Base-by-base conservation (phyloP, 2,329 filamentous ascomycete species). In the Calonectria hongkongensis region DNA sequence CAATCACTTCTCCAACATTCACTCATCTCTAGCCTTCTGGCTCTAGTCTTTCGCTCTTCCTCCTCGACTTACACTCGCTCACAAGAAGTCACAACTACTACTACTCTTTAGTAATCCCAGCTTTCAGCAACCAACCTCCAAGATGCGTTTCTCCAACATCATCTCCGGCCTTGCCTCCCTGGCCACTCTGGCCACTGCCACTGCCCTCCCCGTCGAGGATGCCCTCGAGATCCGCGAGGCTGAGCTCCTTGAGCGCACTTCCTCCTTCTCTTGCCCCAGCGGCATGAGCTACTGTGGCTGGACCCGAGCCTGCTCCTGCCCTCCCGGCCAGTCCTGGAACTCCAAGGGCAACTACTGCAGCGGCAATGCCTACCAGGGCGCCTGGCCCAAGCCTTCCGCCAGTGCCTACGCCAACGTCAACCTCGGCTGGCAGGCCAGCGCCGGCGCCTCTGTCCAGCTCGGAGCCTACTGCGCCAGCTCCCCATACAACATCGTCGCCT, bases 261-360 rank as follows among this genome's bases (percentile, higher is more conserved):
- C 48, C 2, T 66, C 48, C 39, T 68, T 58, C 45, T 62, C 66
- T 16, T 85, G 83, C 79, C 83, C 83, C 43, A 70, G 66, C 15
- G 72, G 73, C 76, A 84, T 85, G 83, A 73, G 64, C 75, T 85
- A 85, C 81, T 82, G 80, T 78, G 79, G 81, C 71, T 85, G 83
- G 83, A 81, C 80, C 71, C 82, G 81, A 76, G 69, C 86, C 39
- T 89, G 88, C 80, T 79, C 87, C 18, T 87, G 87, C 71, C 73
- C 83, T 16, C 83, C 85, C 16, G 87, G 86, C 70, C 82, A 85
- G 79, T 79, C 82, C 68, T 84, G 83, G 73, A 84, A 88, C 51
- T 70, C 77, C 54, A 66, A 73, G 64, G 76, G 73, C 68, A 30
- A 47, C 43, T 80, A 41, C 51, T 85, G 83, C 72, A 50, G 72